Base-by-base conservation (phyloP, 1,139 yeast species). In the Debaryomyces psychrophilus region DNA sequence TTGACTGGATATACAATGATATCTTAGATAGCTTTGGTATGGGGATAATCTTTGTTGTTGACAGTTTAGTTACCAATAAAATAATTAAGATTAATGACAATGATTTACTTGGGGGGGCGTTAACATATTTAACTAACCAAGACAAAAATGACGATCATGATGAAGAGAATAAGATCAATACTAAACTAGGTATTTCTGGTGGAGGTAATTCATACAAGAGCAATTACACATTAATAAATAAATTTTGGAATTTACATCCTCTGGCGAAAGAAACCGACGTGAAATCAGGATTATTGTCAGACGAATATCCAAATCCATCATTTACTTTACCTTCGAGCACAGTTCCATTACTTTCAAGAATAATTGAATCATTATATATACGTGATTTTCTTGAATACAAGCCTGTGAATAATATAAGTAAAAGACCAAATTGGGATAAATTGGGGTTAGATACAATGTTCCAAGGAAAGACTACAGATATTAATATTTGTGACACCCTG, bases 1-100 rank as follows among this genome's bases (percentile, higher is more conserved):
- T 78, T 51, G 81, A 76, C 3, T 55, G 55, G 17, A 59, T 87
- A 18, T 72, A 77, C 44, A 68, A 64, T 8, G 83, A 78, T 46
- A 62, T 86, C 4, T 60, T 81, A 15, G 82, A 80, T 45, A 75
- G 79, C 41, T 87, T 77, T 57, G 96, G 96, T 0, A 65, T 82
- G 49, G 67, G 74, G 45, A 72, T 78, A 41, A 58, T 69, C 5
- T 55, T 70, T 5, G 47, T 62, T 6, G 47, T 73, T 15, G 69
- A 69, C 15, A 59, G 59, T 11, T 52, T 71, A 23, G 51, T 66
- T 5, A 55, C 61, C 23, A 55, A 48, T 43, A 61, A 65, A 33
- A 42, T 74, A 15, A 46, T 73, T n/a, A 52, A 61, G 35, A 44
- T 64, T 2, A 57, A 59, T 14, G 64, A 62, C 34, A 52, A 55